Base-by-base conservation (phyloP, 805 yeast species). In the Pichia cephalocereana region DNA sequence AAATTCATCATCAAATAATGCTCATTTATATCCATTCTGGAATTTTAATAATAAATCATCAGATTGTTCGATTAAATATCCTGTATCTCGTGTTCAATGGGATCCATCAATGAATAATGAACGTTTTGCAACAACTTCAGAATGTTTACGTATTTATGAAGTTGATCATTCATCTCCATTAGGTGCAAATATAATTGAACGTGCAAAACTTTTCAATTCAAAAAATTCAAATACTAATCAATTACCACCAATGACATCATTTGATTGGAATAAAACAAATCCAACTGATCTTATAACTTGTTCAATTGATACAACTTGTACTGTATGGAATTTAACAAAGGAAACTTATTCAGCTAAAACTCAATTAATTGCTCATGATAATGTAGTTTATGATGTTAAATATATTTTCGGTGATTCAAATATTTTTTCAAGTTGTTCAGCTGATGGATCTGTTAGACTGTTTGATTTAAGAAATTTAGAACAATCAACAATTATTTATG, bases 271-370 rank as follows among this genome's bases (percentile, higher is more conserved):
- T 68, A 67, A 72, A 37, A 70, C 73, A 1, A 90, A 86, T 57
- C 77, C 86, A 3, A 77, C 78, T 44, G 65, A 80, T 38, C 75
- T 89, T 19, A 83, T 93, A 37, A 87, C 97, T 2, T 79, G 91
- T 52, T 82, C 93, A 19, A 86, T 91, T 11, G 99, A 93, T 66
- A 93, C 99, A 1, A 93, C 99, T 0, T 93, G 99, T 67, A 90
- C 98, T 0, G 80, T 89, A 4, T 93, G 99, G 98, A 98, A 93
- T 66, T 64, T 89, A 32, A 66, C 71, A 26, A 75, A 79, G 40
- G 76, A 82, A 23, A 67, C 71, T 41, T 81, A 77, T 3, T 69
- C 73, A 5, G 96, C 95, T 15, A 86, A 84, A 61, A 91, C 98
- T 1, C 97, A 93, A 67, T 71, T 93, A 43, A 93, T 93, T 54